Conservation (phyloP, 495 filamentous ascomycete species). For the Xylaria acuta region DNA sequence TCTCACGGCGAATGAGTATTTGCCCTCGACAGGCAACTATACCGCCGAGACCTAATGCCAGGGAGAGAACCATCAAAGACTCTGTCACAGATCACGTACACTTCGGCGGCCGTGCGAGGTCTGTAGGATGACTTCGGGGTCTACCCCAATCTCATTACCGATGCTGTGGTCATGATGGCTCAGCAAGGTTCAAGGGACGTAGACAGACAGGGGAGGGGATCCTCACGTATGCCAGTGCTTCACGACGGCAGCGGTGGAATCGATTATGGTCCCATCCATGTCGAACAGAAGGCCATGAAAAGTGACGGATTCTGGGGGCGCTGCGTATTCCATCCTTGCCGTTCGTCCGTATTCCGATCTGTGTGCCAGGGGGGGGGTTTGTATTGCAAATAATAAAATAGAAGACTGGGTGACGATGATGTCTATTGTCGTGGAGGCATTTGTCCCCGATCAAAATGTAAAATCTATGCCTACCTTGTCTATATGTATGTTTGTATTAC, state of each 20-base stretch:
- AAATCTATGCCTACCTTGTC: neutral
- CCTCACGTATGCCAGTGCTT: constrained; percentile 90
- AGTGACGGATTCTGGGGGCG: constrained; percentile 61
- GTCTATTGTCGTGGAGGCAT: neutral
- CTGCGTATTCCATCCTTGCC: constrained; percentile 57
- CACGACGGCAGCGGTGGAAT: constrained; percentile 81
- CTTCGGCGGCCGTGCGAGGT: constrained; percentile 88
- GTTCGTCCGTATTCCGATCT: neutral
- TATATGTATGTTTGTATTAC: neutral
- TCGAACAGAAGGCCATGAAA: constrained; percentile 89
- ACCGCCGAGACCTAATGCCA: constrained; percentile 5
- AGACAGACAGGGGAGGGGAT: constrained; percentile 17
- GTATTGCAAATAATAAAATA: neutral
- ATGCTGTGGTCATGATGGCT: constrained; percentile 58
- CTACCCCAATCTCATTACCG: constrained; percentile 80
- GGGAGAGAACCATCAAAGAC: neutral
- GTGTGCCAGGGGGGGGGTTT: too few relatives aligned
- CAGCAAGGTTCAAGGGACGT: constrained; percentile 4
- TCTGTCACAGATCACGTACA: constrained; percentile 71
- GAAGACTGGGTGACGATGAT: neutral
- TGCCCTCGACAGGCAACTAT: neutral
- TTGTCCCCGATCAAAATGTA: neutral
- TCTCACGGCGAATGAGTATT: neutral
- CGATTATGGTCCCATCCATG: constrained; percentile 87
- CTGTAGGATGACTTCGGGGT: constrained; percentile 79